Base-by-base conservation (phyloP, 2,329 filamentous ascomycete genomes). In the Ophiostoma montium region DNA sequence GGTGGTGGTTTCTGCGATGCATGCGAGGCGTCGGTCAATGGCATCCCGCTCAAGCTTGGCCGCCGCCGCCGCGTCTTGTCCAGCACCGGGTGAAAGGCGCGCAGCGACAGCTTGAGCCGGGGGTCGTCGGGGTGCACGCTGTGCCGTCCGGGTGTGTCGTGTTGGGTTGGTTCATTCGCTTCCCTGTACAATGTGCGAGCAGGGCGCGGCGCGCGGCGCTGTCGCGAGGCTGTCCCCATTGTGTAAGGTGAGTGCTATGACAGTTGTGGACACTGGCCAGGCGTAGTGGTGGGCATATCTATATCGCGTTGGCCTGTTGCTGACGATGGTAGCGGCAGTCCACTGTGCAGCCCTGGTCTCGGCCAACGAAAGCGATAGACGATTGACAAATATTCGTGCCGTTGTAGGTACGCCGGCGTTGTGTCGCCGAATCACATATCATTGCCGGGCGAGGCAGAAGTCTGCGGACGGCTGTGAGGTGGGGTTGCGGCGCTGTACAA, bases 21-120 rank as follows among this genome's bases (percentile, higher is more conserved):
- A 4, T 27, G 23, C 23, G 23, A 27, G 23, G 23, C 23, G 23
- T 27, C 5, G 23, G 23, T 4, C 23, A 23, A 42, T 27, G 23
- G 5, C 23, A 27, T 4, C 8, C 8, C 23, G 23, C 23, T 27
- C 10, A 42, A 31, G n/a, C 39, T 42, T 2, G 23, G n/a, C 27
- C 39, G 49, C 19, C 39, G 35, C 5, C 39, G 49, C n/a, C 39
- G 27, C 9, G 18, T 51, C n/a, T 45, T 48, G 16, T 41, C 33
- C 18, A 39, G 27, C 19, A 47, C 27, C n/a, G 31, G 35, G 39
- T 44, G 38, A 33, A 49, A 50, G 9, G 50, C 47, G 35, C 44
- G 39, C 39, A 52, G 31, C 2, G 46, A 48, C 30, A 48, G 46
- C 31, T 31, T 21, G 9, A 51, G 50, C 5, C 46, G 45, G 9